Evolutionary conservation across 2,329 filamentous ascomycete species (phyloP).

Genomic region (Ceratocystis lukuohia): DNA sequence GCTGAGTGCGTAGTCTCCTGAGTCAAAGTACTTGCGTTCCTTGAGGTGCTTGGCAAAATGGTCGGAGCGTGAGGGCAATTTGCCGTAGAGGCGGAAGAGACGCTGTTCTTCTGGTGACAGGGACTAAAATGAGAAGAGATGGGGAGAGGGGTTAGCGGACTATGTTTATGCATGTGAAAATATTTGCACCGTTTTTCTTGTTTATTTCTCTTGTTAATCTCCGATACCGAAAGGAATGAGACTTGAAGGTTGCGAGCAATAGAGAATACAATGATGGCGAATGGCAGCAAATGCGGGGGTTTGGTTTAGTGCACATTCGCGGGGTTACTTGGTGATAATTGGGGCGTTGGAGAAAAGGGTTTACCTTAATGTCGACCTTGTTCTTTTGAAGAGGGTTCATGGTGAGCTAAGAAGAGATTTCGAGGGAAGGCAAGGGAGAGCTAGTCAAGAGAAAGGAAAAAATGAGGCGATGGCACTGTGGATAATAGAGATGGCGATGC

Average conservation of each 20-base stretch:
- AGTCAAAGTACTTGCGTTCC: slow-evolving; percentile 98
- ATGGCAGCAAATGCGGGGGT: background rate
- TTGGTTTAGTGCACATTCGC: slow-evolving; percentile 11
- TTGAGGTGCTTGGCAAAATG: slow-evolving; percentile 96
- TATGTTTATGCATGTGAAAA: background rate
- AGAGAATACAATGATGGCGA: background rate
- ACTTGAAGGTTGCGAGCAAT: background rate
- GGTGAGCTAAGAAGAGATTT: background rate
- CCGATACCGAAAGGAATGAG: background rate
- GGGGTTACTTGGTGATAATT: slow-evolving; percentile 4
- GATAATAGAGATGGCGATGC: slow-evolving; percentile 3
- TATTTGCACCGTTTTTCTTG: too few species aligned
- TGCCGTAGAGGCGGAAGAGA: slow-evolving; percentile 93
- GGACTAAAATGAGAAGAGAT: slow-evolving; percentile 42
- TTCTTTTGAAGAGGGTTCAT: slow-evolving; percentile 99
- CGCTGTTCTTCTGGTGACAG: slow-evolving; percentile 90
- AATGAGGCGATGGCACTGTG: background rate
- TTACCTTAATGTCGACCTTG: slow-evolving; percentile 90
- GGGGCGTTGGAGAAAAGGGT: slow-evolving; percentile 27
- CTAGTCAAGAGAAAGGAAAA: too few species aligned
- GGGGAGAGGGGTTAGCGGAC: slow-evolving; percentile 17
- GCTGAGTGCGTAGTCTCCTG: slow-evolving; percentile 87
- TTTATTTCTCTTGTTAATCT: too few species aligned
- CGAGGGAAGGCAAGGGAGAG: background rate
- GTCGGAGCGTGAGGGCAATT: slow-evolving; percentile 91